These are phyloP conservation scores for Amylocystis lapponica DNA, from an alignment of 768 basidiomycete species.

Conservation along the genomic window DNA sequence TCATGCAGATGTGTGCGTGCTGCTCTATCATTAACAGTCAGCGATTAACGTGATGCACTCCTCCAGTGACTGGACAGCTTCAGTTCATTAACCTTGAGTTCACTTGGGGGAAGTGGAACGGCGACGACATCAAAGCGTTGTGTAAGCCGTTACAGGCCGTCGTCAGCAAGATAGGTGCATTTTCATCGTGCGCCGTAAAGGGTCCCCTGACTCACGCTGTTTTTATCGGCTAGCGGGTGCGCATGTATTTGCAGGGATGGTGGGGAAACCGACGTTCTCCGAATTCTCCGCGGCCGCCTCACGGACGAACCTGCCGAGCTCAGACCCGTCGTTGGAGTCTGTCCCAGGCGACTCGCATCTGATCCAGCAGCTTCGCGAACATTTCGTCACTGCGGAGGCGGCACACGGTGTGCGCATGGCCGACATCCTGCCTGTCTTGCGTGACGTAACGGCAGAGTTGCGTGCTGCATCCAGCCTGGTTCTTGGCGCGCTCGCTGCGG, in stretches of 20 bases:
- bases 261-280: conserved; percentile 13
- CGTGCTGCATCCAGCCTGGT: conserved; percentile 26
- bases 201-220: conserved; percentile 1
- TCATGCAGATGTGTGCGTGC: neutral
- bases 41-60: too few relatives aligned
- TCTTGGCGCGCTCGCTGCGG: conserved; percentile 19
- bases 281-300: conserved; percentile 7
- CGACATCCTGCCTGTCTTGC: conserved; percentile 32
- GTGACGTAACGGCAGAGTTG: conserved; percentile 28
- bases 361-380: conserved; percentile 27
- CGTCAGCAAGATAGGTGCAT: conserved; percentile 32
- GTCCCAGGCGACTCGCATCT: conserved; percentile 30
- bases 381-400: conserved; percentile 19
- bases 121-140: conserved; percentile 34
- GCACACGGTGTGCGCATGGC: conserved; percentile 24
- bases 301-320: neutral
- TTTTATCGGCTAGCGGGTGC: conserved; percentile 25
- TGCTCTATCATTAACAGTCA: too few relatives aligned
- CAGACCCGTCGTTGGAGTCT: conserved; percentile 5
- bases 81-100: conserved; percentile 38
- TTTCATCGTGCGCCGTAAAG: neutral
- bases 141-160: conserved; percentile 30
- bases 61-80: conserved; percentile 28
- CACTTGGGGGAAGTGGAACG: conserved; percentile 40
- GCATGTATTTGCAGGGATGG: conserved; percentile 26